Percentiles rank a stretch among this genome's conserved stretches.
phyloP scores from a whole-genome alignment of 1,284 basidiomycete genomes.

The Marasmius tenuissimus region DNA sequence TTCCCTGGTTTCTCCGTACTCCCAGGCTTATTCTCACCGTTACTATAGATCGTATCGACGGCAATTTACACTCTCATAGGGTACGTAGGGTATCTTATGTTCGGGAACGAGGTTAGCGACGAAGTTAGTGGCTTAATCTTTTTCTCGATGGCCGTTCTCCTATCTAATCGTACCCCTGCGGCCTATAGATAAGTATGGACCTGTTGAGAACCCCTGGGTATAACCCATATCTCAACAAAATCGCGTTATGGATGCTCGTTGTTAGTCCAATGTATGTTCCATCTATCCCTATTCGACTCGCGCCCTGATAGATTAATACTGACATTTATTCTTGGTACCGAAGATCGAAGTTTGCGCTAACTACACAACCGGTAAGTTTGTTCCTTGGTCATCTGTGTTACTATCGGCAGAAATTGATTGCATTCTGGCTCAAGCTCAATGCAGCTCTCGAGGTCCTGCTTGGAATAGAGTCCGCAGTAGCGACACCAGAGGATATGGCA shows the following conservation, averaged over 20 bases:
- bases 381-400: neutral
- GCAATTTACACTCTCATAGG: slow-evolving; percentile 81
- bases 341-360: slow-evolving; percentile 87
- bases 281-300: neutral
- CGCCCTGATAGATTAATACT: neutral
- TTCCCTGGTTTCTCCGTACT: neutral
- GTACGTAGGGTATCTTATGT: slow-evolving; percentile 90
- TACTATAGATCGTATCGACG: slow-evolving; percentile 68
- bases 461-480: slow-evolving; percentile 53
- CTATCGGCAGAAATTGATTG: neutral
- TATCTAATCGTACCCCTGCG: slow-evolving; percentile 4
- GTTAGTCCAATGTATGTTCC: slow-evolving; percentile 76
- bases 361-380: slow-evolving; percentile 73
- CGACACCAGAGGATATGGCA: slow-evolving; percentile 39
- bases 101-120: slow-evolving; percentile 79
- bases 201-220: slow-evolving; percentile 78
- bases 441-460: slow-evolving; percentile 77
- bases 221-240: slow-evolving; percentile 69
- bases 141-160: neutral
- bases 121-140: slow-evolving; percentile 55
- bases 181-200: slow-evolving; percentile 80
- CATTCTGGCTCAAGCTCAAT: slow-evolving; percentile 53
- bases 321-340: slow-evolving; percentile 10
- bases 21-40: slow-evolving; percentile 6
- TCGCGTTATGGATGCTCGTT: slow-evolving; percentile 90